These are phyloP conservation scores for Exsudoporus floridanus DNA, from an alignment of 1,284 basidiomycete genomes.

Conservation along the genomic window DNA sequence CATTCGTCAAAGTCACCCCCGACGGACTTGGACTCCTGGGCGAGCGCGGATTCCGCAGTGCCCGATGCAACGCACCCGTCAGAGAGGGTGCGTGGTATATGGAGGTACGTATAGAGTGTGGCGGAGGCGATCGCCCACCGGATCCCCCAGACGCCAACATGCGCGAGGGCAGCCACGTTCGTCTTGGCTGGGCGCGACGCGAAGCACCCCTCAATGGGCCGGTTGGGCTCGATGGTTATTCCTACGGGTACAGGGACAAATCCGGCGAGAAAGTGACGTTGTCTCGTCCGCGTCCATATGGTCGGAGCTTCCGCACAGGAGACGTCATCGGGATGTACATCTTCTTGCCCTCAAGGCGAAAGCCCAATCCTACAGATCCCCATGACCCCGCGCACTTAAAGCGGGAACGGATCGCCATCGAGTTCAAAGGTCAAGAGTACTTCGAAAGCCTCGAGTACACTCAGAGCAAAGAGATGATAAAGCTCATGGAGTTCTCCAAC, in stretches of 20 bases:
- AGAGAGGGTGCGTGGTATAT: conserved; percentile 94
- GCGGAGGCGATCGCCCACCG: conserved; percentile 60
- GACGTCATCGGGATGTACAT: conserved; percentile 95
- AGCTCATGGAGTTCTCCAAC: conserved; percentile 71
- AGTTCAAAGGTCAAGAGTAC: conserved; percentile 94
- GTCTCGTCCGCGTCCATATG: conserved; percentile 80
- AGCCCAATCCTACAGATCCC: conserved; percentile 55
- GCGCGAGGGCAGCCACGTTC: conserved; percentile 77
- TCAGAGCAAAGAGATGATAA: conserved; percentile 91
- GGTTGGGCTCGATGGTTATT: conserved; percentile 91
- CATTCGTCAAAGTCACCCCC: conserved; percentile 76
- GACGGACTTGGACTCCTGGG: conserved; percentile 80
- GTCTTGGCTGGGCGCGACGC: conserved; percentile 89
- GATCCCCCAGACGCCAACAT: conserved; percentile 44
- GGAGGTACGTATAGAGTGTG: conserved; percentile 81
- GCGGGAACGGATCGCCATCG: conserved; percentile 88
- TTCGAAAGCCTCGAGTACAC: conserved; percentile 94
- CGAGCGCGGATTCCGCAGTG: conserved; percentile 89
- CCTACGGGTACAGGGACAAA: conserved; percentile 89
- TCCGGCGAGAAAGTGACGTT: conserved; percentile 89
- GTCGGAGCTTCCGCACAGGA: conserved; percentile 71
- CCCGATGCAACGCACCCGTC: conserved; percentile 85
- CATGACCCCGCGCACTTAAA: conserved; percentile 76
- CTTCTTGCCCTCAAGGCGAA: conserved; percentile 71
- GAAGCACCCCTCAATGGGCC: conserved; percentile 93